Percentiles rank a stretch among this genome's conserved stretches.
Evolutionary conservation across 305 asterid species (phyloP).

Genomic region (Ruellia speciosa): DNA sequence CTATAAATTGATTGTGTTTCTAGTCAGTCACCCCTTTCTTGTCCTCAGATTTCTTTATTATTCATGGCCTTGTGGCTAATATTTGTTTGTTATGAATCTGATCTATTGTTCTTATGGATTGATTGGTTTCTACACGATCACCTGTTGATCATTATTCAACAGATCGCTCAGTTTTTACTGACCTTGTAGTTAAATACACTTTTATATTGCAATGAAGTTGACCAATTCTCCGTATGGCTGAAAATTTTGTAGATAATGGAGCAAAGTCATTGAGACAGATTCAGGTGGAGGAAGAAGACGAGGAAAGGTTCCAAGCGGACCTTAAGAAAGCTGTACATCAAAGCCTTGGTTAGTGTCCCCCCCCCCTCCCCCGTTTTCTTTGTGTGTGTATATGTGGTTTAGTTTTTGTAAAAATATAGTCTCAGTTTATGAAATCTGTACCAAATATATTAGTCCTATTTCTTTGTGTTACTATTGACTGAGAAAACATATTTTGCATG

Average conservation of each 20-base stretch:
- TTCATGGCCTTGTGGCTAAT: neutral
- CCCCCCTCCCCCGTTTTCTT: conserved; percentile 13
- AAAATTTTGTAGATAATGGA: conserved; percentile 40
- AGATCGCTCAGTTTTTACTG: conserved; percentile 10
- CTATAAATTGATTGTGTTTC: conserved; percentile 4
- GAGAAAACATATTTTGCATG: too few species aligned
- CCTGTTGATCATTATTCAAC: conserved; percentile 1
- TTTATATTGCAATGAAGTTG: conserved; percentile 6
- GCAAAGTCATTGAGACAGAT: conserved; percentile 53
- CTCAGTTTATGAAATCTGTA: neutral
- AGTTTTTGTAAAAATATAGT: too few species aligned
- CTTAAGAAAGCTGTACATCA: conserved; percentile 78
- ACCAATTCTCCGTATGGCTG: conserved; percentile 20
- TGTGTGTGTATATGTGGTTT: too few species aligned
- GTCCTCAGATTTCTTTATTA: neutral
- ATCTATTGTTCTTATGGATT: neutral
- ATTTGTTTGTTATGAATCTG: neutral
- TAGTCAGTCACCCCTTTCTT: neutral
- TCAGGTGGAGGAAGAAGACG: conserved; percentile 74
- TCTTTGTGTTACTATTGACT: neutral
- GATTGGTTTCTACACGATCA: neutral
- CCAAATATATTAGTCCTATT: conserved; percentile 7
- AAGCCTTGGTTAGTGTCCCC: conserved; percentile 62
- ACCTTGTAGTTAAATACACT: neutral
- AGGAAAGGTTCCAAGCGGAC: conserved; percentile 92